Conservation (phyloP, 768 basidiomycete genomes). For the Termitomyces sp. region DNA sequence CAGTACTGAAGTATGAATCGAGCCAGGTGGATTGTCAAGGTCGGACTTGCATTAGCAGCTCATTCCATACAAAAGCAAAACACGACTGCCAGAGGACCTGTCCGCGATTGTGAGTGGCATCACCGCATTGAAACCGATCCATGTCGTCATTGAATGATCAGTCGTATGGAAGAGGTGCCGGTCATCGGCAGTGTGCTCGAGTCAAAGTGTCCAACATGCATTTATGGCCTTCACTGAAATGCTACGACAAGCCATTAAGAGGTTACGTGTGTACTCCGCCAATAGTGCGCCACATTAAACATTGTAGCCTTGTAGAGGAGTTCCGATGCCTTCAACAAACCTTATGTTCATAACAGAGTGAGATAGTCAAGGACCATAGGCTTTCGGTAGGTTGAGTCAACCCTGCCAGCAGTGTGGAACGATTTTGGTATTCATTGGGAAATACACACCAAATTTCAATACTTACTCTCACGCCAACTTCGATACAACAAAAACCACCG, state of each 20-base stretch:
- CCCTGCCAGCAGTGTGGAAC: background rate
- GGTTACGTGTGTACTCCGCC: no score
- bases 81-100: background rate
- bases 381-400: no score
- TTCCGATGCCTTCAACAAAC: background rate
- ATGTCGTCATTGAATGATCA: background rate
- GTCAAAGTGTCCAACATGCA: background rate
- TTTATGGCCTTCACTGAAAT: background rate
- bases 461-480: no score
- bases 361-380: background rate
- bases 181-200: background rate
- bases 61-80: background rate
- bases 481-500: no score
- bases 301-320: no score
- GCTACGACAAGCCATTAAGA: background rate
- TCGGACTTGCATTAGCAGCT: background rate
- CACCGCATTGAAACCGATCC: background rate
- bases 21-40: background rate
- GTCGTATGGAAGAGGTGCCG: background rate
- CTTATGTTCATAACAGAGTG: background rate
- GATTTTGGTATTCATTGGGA: no score
- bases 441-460: no score
- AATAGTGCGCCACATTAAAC: background rate
- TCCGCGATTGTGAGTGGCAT: background rate
- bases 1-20: background rate